Evolutionary conservation across 306 rosid species (phyloP), one percentile per base, ranked within the genome.

Genomic region (Sechiopsis laciniata): DNA sequence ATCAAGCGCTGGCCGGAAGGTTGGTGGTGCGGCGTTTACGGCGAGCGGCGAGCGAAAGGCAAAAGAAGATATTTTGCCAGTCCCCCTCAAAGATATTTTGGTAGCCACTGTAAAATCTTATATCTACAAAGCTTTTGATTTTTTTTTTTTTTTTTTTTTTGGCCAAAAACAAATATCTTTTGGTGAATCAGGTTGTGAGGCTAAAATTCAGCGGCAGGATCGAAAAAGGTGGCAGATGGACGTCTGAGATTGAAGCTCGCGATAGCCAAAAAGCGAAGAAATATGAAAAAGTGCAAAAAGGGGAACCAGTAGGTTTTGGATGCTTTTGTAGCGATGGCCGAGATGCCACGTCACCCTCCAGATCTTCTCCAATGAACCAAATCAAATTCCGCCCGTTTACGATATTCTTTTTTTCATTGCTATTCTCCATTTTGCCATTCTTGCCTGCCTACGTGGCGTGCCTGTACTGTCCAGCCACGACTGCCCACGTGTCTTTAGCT

Each of bases 291-390:
- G 82, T 81, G 67, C 79, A 78, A 81, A 68, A n/a, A n/a, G n/a
- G 77, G 61, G 48, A 46, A 7, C 0, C 48, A 42, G 2, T 0
- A 42, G 48, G 48, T 78, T 11, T 70, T 74, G 77, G 95, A 86
- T 84, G 79, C 74, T 88, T 83, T 55, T 82, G 82, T 83, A 79
- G 84, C 76, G 89, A 86, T 81, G 71, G 84, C 69, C 76, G 76
- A 78, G 40, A 77, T 73, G 81, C 89, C 87, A 89, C 87, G 90
- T 87, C 88, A 78, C 68, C 67, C 22, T n/a, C 37, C 52, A 79
- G 58, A 77, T 81, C 78, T 81, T 56, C 64, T 35, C 45, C 21
- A 17, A 77, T 73, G 35, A 66, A 42, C 53, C 55, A 45, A 20
- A 45, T 68, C 56, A 68, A 42, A 42, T 42, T 8, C 48, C 0